Percentiles rank a stretch among this genome's conserved stretches.
These are phyloP conservation scores for Aeminium ludgeri DNA, from an alignment of 495 filamentous ascomycete genomes.

Conservation along the genomic window DNA sequence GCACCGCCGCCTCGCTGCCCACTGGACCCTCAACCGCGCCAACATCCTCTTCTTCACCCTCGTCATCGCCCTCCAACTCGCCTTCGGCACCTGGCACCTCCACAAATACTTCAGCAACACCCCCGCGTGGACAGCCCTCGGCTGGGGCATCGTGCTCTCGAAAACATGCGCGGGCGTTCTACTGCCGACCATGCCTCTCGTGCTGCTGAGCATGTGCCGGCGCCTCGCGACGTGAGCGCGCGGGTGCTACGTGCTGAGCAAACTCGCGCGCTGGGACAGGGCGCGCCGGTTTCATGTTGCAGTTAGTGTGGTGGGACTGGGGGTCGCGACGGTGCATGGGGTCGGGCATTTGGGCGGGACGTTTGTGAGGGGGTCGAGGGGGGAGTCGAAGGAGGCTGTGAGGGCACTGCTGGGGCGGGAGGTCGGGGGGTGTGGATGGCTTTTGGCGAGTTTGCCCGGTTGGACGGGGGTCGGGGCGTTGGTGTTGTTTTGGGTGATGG, in stretches of 20 bases:
- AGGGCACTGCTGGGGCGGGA: no score
- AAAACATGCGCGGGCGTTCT: slow-evolving; percentile 26
- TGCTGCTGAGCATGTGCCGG: slow-evolving; percentile 27
- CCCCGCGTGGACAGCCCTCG: slow-evolving; percentile 18
- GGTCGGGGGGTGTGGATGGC: not conserved
- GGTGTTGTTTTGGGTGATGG: slow-evolving; percentile 21
- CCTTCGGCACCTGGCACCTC: slow-evolving; percentile 27
- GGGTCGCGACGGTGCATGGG: slow-evolving; percentile 24
- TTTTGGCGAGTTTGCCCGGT: slow-evolving; percentile 19
- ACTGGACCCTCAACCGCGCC: slow-evolving; percentile 23
- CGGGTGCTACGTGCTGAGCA: slow-evolving; percentile 20
- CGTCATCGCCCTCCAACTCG: slow-evolving; percentile 22
- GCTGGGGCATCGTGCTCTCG: slow-evolving; percentile 26
- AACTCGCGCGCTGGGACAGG: slow-evolving; percentile 28
- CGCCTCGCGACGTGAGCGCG: slow-evolving; percentile 24
- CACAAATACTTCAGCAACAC: slow-evolving; percentile 20
- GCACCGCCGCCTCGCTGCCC: slow-evolving; percentile 17
- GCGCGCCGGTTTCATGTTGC: slow-evolving; percentile 26
- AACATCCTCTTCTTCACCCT: slow-evolving; percentile 21
- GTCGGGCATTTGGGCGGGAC: slow-evolving; percentile 25
- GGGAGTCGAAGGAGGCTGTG: slow-evolving; percentile 15
- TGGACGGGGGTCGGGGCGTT: slow-evolving; percentile 23
- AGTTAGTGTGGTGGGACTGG: slow-evolving; percentile 21
- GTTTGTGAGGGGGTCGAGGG: slow-evolving; percentile 21
- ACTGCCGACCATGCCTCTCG: slow-evolving; percentile 28